Conservation (phyloP, 139 green algal genomes). For the Chlorella sp. region DNA sequence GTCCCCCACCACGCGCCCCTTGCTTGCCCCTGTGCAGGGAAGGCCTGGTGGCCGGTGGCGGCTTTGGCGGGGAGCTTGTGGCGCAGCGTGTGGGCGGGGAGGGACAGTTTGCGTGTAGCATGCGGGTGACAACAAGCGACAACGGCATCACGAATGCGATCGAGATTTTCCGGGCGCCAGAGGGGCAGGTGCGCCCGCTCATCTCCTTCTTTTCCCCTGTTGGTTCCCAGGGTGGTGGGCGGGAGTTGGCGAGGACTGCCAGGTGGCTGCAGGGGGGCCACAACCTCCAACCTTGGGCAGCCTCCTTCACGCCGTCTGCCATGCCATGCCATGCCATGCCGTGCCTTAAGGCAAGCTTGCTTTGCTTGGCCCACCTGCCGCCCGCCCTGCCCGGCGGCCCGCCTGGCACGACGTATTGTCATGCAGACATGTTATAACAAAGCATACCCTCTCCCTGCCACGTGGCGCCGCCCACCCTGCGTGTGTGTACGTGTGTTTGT, state of each 20-base stretch:
- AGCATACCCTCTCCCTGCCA: not conserved
- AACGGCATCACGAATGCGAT: conserved; percentile 97
- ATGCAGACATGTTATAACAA: too few relatives aligned
- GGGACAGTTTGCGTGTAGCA: conserved; percentile 37
- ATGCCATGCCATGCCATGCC: not conserved
- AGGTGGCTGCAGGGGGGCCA: too few relatives aligned
- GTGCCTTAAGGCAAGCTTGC: too few relatives aligned
- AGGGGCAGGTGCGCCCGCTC: not conserved
- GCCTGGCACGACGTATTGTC: not conserved
- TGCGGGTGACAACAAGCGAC: conserved; percentile 62
- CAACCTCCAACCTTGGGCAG: not conserved
- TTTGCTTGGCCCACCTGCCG: not conserved
- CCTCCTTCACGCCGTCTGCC: too few relatives aligned
- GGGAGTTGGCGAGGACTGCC: not conserved
- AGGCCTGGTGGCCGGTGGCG: conserved; percentile 79
- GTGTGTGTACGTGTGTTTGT: not conserved
- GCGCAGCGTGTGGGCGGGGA: conserved; percentile 47
- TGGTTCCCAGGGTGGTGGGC: not conserved
- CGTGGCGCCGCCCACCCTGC: too few relatives aligned
- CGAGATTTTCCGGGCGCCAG: conserved; percentile 63
- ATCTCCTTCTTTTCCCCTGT: not conserved
- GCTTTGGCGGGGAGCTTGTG: conserved; percentile 90
- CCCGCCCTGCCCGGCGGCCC: not conserved
- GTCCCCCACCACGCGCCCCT: too few relatives aligned
- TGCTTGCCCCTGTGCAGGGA: conserved; percentile 7